These are phyloP conservation scores for Aspergillus tubingensis DNA, from an alignment of 2,329 filamentous ascomycete species.

Conservation along the genomic window DNA sequence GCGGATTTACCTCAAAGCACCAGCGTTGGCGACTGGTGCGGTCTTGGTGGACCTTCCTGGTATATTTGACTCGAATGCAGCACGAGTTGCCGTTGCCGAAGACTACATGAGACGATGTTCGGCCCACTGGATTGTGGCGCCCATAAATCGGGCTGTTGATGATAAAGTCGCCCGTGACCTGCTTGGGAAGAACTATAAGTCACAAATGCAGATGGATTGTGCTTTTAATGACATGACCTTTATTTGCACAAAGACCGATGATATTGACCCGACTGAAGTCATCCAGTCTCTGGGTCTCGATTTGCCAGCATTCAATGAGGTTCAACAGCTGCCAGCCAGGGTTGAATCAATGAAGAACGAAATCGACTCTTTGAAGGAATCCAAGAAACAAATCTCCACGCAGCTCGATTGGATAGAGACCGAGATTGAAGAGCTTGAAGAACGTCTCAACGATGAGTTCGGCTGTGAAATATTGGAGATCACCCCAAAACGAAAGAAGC, in stretches of 20 bases:
- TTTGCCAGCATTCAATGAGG: background rate
- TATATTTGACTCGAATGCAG: constrained; percentile 17
- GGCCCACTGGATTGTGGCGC: constrained; percentile 17
- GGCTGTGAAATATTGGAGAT: background rate
- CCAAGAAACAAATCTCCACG: no score
- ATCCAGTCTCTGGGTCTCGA: constrained; percentile 42
- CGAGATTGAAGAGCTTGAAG: background rate
- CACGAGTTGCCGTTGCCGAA: constrained; percentile 9
- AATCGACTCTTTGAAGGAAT: no score
- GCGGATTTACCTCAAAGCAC: constrained; percentile 11
- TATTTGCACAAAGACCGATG: constrained; percentile 65
- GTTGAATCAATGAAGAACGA: no score
- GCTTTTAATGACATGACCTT: constrained; percentile 58
- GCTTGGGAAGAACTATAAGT: constrained; percentile 59
- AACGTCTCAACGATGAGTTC: background rate
- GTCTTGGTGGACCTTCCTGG: constrained; percentile 15
- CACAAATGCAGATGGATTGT: constrained; percentile 62
- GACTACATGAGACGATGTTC: constrained; percentile 17
- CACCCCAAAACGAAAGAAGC: background rate
- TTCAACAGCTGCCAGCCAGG: background rate
- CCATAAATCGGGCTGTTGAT: constrained; percentile 61
- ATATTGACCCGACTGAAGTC: no score
- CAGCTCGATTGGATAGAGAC: background rate
- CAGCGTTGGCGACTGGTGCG: constrained; percentile 14
- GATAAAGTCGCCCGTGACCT: constrained; percentile 60